phyloP scores from a whole-genome alignment of 306 rosid species.

The Sechiopsis laciniata region DNA sequence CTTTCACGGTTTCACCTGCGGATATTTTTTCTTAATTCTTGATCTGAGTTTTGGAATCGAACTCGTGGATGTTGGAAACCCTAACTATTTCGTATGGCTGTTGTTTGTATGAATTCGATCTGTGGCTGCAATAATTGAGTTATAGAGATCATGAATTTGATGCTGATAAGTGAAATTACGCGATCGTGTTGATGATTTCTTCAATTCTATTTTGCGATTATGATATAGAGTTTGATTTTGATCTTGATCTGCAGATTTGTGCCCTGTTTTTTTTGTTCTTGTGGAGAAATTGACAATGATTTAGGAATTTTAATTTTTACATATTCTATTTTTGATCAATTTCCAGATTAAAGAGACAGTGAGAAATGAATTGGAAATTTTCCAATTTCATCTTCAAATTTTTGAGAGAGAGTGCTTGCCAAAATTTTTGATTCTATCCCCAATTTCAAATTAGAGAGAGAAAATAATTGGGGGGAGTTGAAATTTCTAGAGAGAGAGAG shows the following conservation, averaged over 20 bases:
- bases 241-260: slow-evolving; percentile 25
- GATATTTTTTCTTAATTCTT: background rate
- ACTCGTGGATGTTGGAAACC: background rate
- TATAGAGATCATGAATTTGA: background rate
- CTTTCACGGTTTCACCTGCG: background rate
- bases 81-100: background rate
- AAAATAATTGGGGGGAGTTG: background rate
- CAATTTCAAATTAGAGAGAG: slow-evolving; percentile 24
- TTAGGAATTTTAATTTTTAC: background rate
- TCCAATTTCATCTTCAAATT: background rate
- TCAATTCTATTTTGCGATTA: slow-evolving; percentile 13
- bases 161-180: background rate
- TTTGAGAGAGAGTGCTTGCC: slow-evolving; percentile 5
- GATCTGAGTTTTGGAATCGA: slow-evolving; percentile 5
- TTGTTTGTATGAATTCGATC: slow-evolving; percentile 1
- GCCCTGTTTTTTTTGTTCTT: slow-evolving; percentile 8
- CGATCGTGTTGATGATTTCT: background rate
- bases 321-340: background rate
- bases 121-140: background rate
- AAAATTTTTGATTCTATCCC: background rate
- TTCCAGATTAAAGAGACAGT: background rate
- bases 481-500: slow-evolving; percentile 15
- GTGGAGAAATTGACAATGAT: slow-evolving; percentile 37
- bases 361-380: background rate
- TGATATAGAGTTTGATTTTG: slow-evolving; percentile 19